A percentile compares a stretch with the other conserved stretches of the same genome.
phyloP scores from a whole-genome alignment of 2,329 filamentous ascomycete species.

The Colletotrichum caudatum region DNA sequence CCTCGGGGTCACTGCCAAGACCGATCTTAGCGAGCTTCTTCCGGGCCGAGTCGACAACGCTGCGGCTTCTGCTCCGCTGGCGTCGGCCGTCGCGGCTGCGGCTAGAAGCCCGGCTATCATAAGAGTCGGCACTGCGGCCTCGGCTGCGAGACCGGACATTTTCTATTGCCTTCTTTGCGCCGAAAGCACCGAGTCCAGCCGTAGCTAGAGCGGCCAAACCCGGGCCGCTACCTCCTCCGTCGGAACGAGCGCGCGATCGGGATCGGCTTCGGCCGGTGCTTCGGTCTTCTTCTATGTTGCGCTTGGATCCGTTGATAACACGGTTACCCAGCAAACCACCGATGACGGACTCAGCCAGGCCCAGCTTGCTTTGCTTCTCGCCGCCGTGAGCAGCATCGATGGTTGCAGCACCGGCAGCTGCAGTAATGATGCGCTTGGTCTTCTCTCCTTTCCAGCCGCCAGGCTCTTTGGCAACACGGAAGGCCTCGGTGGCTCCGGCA shows the following conservation, averaged over 20 bases:
- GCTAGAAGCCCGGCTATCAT: constrained; percentile 52
- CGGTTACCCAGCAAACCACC: constrained; percentile 90
- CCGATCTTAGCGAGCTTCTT: constrained; percentile 72
- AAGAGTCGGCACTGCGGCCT: constrained; percentile 61
- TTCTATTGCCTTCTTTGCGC: constrained; percentile 70
- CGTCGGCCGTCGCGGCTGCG: constrained; percentile 39
- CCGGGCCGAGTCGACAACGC: constrained; percentile 72
- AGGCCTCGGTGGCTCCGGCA: constrained; percentile 91
- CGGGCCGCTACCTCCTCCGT: constrained; percentile 56
- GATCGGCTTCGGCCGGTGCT: constrained; percentile 75
- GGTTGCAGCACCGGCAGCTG: constrained; percentile 85
- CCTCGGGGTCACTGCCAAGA: constrained; percentile 63
- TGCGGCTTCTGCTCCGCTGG: constrained; percentile 69
- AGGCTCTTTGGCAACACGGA: constrained; percentile 88
- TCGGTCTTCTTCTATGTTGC: constrained; percentile 72
- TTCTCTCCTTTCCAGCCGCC: constrained; percentile 93
- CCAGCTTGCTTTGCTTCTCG: constrained; percentile 81
- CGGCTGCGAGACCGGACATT: constrained; percentile 67
- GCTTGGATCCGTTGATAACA: constrained; percentile 82
- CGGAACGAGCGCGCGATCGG: constrained; percentile 73
- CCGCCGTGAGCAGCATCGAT: constrained; percentile 83
- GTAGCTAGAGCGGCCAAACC: constrained; percentile 74
- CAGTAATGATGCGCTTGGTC: constrained; percentile 90
- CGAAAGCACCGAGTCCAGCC: constrained; percentile 70
- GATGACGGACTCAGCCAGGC: constrained; percentile 87